Percentiles rank a stretch among this genome's conserved stretches.
Evolutionary conservation across 305 asterid genomes (phyloP).

Genomic region (Fraxinus sp.): DNA sequence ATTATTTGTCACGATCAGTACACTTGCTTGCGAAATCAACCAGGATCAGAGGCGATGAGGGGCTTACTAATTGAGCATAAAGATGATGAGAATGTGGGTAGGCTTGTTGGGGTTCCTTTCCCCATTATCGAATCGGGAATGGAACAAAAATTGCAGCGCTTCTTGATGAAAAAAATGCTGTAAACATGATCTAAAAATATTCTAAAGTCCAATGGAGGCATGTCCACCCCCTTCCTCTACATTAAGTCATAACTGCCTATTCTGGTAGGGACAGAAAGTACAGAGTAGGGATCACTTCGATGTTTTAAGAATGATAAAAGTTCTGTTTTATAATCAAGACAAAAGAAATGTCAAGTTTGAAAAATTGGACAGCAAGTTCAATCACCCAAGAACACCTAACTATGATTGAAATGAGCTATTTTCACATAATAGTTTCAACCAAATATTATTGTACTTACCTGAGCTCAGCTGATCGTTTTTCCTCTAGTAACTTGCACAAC

Average conservation of each 20-base stretch:
- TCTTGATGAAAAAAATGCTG: neutral
- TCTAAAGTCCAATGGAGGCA: neutral
- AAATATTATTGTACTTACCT: slow-evolving; percentile 40
- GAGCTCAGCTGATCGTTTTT: slow-evolving; percentile 87
- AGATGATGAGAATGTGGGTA: neutral
- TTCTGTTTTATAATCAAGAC: neutral
- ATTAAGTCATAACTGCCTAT: neutral
- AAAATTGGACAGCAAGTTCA: neutral
- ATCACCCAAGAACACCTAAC: neutral
- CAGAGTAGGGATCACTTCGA: neutral
- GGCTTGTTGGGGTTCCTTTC: neutral
- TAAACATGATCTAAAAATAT: neutral
- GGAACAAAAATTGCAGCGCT: neutral
- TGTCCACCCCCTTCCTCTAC: neutral
- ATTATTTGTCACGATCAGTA: neutral
- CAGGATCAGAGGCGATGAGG: neutral
- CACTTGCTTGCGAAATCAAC: neutral
- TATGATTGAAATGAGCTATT: too few species aligned
- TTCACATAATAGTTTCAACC: too few species aligned
- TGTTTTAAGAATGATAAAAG: neutral
- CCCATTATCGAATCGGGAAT: neutral
- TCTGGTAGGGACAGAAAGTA: neutral
- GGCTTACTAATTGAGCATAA: neutral
- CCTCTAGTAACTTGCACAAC: slow-evolving; percentile 91
- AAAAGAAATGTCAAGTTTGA: neutral